These are phyloP conservation scores for Mycosarcoma mackinlayi DNA, from an alignment of 1,284 basidiomycete species.

Conservation along the genomic window DNA sequence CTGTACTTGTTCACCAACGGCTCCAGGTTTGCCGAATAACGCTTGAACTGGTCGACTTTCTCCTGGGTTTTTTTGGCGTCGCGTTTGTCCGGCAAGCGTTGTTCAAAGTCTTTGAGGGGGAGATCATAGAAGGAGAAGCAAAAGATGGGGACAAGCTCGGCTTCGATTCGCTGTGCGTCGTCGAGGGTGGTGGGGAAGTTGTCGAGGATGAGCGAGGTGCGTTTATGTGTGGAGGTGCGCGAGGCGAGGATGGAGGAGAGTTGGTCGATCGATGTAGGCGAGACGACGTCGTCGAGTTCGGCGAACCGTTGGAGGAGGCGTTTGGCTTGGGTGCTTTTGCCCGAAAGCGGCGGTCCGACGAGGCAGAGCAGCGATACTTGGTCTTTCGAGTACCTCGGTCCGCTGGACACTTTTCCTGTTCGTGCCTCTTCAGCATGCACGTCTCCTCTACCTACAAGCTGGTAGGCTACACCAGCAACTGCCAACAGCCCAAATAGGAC, in stretches of 20 bases:
- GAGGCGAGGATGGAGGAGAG: slow-evolving; percentile 20
- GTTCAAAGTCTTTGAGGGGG: slow-evolving; percentile 34
- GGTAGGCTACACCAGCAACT: slow-evolving; percentile 28
- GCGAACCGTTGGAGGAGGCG: slow-evolving; percentile 46
- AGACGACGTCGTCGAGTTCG: slow-evolving; percentile 29
- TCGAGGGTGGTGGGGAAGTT: slow-evolving; percentile 47
- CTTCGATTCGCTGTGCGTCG: slow-evolving; percentile 44
- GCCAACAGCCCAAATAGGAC: slow-evolving; percentile 31
- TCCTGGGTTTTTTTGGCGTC: slow-evolving; percentile 15
- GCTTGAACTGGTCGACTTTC: slow-evolving; percentile 45
- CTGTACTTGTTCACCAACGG: slow-evolving; percentile 50
- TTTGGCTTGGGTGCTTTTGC: slow-evolving; percentile 52
- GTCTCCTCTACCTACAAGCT: slow-evolving; percentile 19
- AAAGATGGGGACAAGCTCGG: slow-evolving; percentile 51
- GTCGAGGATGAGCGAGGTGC: slow-evolving; percentile 47
- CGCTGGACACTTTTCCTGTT: neutral
- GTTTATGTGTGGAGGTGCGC: slow-evolving; percentile 13
- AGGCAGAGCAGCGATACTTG: slow-evolving; percentile 40
- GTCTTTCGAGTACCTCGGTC: slow-evolving; percentile 31
- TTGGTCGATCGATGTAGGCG: slow-evolving; percentile 22
- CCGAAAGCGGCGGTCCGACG: slow-evolving; percentile 42
- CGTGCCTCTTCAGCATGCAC: slow-evolving; percentile 31
- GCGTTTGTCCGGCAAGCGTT: slow-evolving; percentile 23
- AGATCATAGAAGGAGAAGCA: slow-evolving; percentile 57
- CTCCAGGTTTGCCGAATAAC: slow-evolving; percentile 13